Percentiles rank a stretch among this genome's conserved stretches.
These are phyloP conservation scores for Thielaviopsis populi DNA, from an alignment of 2,329 filamentous ascomycete species.

Conservation along the genomic window DNA sequence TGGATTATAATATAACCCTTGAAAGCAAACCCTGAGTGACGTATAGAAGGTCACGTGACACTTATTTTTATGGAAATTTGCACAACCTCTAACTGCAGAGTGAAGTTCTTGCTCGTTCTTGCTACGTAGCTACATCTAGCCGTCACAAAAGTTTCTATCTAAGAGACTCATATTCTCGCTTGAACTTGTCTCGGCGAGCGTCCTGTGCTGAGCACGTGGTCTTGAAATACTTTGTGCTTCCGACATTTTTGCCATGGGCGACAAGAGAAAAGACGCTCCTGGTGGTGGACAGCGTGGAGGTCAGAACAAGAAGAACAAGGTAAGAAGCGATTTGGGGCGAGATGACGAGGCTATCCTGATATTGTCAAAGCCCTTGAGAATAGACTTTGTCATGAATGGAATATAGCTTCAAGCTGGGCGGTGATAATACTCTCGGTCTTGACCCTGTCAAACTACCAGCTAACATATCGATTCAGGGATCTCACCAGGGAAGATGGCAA, in stretches of 20 bases:
- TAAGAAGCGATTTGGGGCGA: slow-evolving; percentile 18
- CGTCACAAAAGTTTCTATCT: background rate
- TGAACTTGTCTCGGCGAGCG: background rate
- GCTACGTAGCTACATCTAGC: background rate
- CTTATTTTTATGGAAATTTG: background rate
- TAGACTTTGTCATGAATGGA: no score
- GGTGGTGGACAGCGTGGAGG: slow-evolving; percentile 20
- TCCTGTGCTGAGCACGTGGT: background rate
- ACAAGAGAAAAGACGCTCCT: slow-evolving; percentile 19
- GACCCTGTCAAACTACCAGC: background rate
- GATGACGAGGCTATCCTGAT: no score
- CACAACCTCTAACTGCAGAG: background rate
- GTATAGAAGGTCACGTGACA: background rate
- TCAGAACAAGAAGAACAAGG: slow-evolving; percentile 30
- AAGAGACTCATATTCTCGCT: background rate
- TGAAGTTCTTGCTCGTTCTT: background rate
- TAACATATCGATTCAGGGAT: slow-evolving; percentile 6
- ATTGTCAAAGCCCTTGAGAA: background rate
- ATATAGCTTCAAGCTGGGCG: no score
- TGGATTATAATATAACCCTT: no score
- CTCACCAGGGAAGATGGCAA: slow-evolving; percentile 39
- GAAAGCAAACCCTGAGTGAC: no score
- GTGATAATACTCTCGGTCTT: no score
- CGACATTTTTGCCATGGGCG: background rate
- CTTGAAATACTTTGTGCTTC: background rate